A percentile compares a stretch with the other conserved stretches of the same genome.
Evolutionary conservation across 306 rosid species (phyloP).

Genomic region (Rosa chinensis): DNA sequence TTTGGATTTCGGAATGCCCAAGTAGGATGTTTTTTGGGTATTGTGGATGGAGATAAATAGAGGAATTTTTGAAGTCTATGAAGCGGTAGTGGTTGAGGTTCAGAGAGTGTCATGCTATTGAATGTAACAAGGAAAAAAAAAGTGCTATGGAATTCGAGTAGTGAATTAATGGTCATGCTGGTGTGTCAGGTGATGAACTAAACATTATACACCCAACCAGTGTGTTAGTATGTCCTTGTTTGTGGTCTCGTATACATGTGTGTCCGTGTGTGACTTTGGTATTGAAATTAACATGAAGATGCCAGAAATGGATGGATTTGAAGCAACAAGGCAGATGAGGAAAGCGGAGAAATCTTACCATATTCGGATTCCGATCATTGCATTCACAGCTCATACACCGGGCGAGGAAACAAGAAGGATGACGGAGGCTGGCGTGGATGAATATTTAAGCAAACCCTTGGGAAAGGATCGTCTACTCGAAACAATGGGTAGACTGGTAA

Average conservation of each 20-base stretch:
- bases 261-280: neutral
- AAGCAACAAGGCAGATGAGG: slow-evolving; percentile 58
- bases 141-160: no score
- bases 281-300: slow-evolving; percentile 37
- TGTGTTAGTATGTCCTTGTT: neutral
- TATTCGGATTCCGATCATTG: slow-evolving; percentile 56
- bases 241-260: neutral
- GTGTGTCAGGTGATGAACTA: slow-evolving; percentile 55
- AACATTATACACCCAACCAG: neutral
- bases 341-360: slow-evolving; percentile 37
- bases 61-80: no score
- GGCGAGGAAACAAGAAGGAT: slow-evolving; percentile 32
- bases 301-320: slow-evolving; percentile 62
- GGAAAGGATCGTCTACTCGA: slow-evolving; percentile 36
- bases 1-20: no score
- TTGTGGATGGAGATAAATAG: no score
- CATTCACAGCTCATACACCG: no score
- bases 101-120: no score
- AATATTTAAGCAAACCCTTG: slow-evolving; percentile 58
- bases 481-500: slow-evolving; percentile 9
- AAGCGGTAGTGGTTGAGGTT: no score
- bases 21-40: no score
- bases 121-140: no score
- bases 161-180: no score
- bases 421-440: slow-evolving; percentile 63